These are phyloP conservation scores for Lactarius indigo DNA, from an alignment of 768 basidiomycete genomes.

Conservation along the genomic window DNA sequence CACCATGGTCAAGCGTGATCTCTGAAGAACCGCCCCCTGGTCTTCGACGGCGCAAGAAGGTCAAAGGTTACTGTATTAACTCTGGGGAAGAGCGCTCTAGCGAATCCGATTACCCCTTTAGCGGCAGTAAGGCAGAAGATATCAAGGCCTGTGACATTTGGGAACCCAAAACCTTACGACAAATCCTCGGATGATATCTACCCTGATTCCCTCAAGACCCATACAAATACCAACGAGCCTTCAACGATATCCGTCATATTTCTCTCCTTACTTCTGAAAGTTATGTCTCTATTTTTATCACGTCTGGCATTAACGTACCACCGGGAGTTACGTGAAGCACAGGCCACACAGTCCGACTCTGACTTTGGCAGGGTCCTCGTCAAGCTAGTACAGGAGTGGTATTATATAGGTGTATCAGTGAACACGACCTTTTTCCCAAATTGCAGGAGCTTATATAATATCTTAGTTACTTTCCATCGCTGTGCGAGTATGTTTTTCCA, in stretches of 20 bases:
- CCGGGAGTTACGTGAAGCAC: conserved; percentile 49
- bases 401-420: conserved; percentile 57
- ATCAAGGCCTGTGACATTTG: conserved; percentile 10
- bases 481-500: conserved; percentile 40
- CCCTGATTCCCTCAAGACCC: conserved; percentile 22
- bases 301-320: conserved; percentile 50
- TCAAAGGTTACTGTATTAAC: conserved; percentile 17
- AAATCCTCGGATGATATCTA: not conserved
- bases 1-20: conserved; percentile 14
- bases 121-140: conserved; percentile 31
- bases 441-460: not conserved
- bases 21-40: conserved; percentile 10
- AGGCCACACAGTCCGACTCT: conserved; percentile 40
- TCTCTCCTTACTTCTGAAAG: conserved; percentile 21
- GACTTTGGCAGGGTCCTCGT: conserved; percentile 49
- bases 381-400: conserved; percentile 60
- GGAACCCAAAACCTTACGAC: conserved; percentile 16
- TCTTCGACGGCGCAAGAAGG: conserved; percentile 19
- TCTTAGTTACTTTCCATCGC: conserved; percentile 55
- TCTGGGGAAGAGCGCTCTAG: conserved; percentile 26
- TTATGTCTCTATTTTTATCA: conserved; percentile 29
- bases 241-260: too few relatives aligned
- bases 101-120: conserved; percentile 40
- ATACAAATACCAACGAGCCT: not conserved
- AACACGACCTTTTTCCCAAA: conserved; percentile 27